Conservation (phyloP, 2,329 filamentous ascomycete genomes). For the Dryadomyces sulphureus region DNA sequence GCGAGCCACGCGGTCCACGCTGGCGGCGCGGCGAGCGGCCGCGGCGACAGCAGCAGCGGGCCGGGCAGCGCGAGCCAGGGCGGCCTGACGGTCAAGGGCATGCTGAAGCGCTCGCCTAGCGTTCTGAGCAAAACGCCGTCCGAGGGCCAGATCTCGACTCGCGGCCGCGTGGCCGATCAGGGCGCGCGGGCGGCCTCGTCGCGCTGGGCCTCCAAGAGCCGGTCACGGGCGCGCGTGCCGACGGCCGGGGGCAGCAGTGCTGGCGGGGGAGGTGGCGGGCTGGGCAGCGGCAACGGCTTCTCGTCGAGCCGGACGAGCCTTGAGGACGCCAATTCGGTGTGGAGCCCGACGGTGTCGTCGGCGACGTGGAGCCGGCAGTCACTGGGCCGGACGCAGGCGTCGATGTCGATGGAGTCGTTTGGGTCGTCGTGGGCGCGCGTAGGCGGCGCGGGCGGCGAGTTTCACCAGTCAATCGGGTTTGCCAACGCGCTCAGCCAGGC, state of each 20-base stretch:
- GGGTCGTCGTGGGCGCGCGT: slow-evolving; percentile 47
- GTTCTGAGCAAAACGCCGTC: slow-evolving; percentile 88
- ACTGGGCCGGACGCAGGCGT: slow-evolving; percentile 76
- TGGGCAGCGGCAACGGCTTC: slow-evolving; percentile 48
- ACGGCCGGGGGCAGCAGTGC: slow-evolving; percentile 23
- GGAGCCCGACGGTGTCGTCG: slow-evolving; percentile 74
- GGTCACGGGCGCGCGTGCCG: slow-evolving; percentile 45
- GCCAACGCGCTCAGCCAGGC: slow-evolving; percentile 93
- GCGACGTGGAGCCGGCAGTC: slow-evolving; percentile 95
- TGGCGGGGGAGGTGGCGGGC: slow-evolving; percentile 18
- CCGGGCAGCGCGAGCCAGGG: slow-evolving; percentile 39
- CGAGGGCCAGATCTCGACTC: slow-evolving; percentile 53
- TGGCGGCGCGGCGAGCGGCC: too few relatives aligned
- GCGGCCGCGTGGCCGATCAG: slow-evolving; percentile 54
- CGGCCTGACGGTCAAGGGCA: slow-evolving; percentile 58
- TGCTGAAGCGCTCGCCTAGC: slow-evolving; percentile 76
- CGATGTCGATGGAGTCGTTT: slow-evolving; percentile 85
- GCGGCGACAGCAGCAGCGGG: slow-evolving; percentile 34
- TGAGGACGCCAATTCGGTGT: slow-evolving; percentile 78
- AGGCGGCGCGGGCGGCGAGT: too few relatives aligned
- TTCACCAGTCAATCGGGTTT: slow-evolving; percentile 93
- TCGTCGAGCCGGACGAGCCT: slow-evolving; percentile 89
- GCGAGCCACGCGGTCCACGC: too few relatives aligned
- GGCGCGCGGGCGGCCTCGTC: slow-evolving; percentile 35
- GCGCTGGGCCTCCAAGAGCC: slow-evolving; percentile 73